Evolutionary conservation across 345 rosid genomes (phyloP).

Genomic region (Odontarrhena argentea): DNA sequence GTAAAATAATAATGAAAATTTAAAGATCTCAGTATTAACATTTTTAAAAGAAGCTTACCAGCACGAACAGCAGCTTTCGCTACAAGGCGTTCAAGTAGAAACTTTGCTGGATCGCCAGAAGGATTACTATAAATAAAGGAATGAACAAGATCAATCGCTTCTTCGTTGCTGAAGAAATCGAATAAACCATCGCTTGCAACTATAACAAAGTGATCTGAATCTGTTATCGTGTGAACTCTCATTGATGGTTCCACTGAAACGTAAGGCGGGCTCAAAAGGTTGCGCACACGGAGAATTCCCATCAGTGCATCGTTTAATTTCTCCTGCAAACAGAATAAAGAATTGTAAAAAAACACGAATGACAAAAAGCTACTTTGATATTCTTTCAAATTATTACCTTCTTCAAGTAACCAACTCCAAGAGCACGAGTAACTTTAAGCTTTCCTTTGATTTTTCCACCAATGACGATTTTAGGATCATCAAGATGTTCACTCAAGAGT

Average conservation of each 20-base stretch:
- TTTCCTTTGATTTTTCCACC: constrained; percentile 92
- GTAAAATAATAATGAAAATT: background rate
- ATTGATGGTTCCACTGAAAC: constrained; percentile 79
- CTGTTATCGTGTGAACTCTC: constrained; percentile 67
- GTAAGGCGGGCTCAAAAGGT: constrained; percentile 91
- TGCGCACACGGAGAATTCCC: constrained; percentile 90
- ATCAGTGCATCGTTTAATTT: constrained; percentile 84
- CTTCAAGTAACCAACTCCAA: constrained; percentile 95
- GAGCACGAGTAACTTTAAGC: constrained; percentile 89
- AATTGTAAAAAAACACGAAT: background rate
- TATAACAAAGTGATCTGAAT: constrained; percentile 83
- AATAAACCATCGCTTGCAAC: constrained; percentile 92
- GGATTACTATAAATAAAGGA: constrained; percentile 61
- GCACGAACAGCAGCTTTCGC: constrained; percentile 82
- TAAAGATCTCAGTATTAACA: background rate
- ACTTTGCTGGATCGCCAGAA: constrained; percentile 91
- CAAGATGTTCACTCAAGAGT: constrained; percentile 74
- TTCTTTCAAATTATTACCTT: constrained; percentile 46
- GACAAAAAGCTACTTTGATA: background rate
- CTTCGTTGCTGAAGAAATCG: constrained; percentile 89
- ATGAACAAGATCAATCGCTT: constrained; percentile 70
- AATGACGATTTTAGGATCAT: constrained; percentile 66
- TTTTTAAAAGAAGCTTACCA: constrained; percentile 49
- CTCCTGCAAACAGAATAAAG: constrained; percentile 46
- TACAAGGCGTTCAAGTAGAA: constrained; percentile 76